phyloP scores from a whole-genome alignment of 192 early-diverging fungal genomes.

The Endogone sp. region DNA sequence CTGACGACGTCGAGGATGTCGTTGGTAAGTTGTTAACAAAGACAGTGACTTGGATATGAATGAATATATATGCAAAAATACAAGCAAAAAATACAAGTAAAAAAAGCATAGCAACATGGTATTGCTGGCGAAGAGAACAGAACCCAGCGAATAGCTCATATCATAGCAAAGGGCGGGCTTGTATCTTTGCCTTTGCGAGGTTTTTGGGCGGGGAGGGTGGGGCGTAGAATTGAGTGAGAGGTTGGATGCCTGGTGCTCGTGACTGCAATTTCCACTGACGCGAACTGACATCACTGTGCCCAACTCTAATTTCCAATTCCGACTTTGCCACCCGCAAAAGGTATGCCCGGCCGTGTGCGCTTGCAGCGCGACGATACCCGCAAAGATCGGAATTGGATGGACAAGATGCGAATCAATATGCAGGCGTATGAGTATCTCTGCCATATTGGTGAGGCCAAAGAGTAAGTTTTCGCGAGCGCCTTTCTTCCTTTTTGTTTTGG shows the following conservation, averaged over 20 bases:
- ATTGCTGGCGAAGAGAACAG: no score
- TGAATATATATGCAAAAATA: neutral
- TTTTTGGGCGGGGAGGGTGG: no score
- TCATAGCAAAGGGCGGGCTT: no score
- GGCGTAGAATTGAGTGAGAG: no score
- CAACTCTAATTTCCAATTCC: constrained; percentile 5
- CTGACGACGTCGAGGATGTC: constrained; percentile 36
- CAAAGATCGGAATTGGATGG: constrained; percentile 72
- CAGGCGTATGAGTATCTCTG: constrained; percentile 99
- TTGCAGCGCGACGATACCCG: neutral
- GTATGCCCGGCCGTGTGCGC: constrained; percentile 24
- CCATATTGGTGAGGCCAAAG: constrained; percentile 98
- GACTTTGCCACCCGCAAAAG: constrained; percentile 42
- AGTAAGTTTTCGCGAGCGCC: constrained; percentile 50
- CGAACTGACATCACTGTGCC: neutral
- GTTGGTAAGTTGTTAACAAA: constrained; percentile 20
- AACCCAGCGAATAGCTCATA: no score
- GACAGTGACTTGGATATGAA: neutral
- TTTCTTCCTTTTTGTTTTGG: neutral
- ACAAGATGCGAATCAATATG: constrained; percentile 79
- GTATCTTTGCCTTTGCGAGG: no score
- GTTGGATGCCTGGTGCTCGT: constrained; percentile 5
- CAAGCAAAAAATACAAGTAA: no score
- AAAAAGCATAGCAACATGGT: no score
- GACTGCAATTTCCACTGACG: neutral